These are phyloP conservation scores for Syzygium grande DNA, from an alignment of 345 rosid genomes.

Conservation along the genomic window DNA sequence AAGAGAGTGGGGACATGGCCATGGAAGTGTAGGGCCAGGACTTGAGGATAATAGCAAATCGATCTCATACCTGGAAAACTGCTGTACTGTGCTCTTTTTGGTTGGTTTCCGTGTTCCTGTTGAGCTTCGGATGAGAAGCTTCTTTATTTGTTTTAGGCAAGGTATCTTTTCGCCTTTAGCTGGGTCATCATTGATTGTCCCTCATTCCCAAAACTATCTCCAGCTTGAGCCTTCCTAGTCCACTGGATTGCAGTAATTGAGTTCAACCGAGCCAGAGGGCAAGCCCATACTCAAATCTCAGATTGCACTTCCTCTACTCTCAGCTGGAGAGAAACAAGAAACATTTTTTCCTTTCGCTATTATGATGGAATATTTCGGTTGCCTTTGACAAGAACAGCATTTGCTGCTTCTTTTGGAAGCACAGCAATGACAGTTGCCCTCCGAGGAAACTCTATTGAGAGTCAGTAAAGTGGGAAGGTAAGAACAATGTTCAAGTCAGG, in stretches of 20 bases:
- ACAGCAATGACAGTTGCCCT: not conserved
- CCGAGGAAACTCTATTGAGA: not conserved
- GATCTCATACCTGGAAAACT: not conserved
- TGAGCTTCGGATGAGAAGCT: not conserved
- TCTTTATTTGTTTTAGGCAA: slow-evolving; percentile 2
- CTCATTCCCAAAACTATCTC: not conserved
- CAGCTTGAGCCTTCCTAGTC: not conserved
- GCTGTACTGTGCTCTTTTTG: not conserved
- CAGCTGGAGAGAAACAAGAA: not conserved
- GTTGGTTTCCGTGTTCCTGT: not conserved
- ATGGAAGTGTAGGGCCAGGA: not conserved
- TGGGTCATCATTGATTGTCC: not conserved
- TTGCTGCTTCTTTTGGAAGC: not conserved
- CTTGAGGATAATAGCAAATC: not conserved
- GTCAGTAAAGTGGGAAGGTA: not conserved
- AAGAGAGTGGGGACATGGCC: not conserved
- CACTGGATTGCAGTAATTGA: not conserved
- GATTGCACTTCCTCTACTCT: not conserved
- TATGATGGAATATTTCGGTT: not conserved
- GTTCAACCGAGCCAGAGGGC: not conserved
- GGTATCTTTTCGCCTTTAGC: slow-evolving; percentile 5
- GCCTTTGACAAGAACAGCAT: not conserved
- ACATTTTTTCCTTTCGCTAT: not conserved
- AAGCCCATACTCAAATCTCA: not conserved
- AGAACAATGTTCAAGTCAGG: slow-evolving; percentile 77